phyloP scores from a whole-genome alignment of 2,329 filamentous ascomycete genomes.

The Cladophialophora chaetospira region DNA sequence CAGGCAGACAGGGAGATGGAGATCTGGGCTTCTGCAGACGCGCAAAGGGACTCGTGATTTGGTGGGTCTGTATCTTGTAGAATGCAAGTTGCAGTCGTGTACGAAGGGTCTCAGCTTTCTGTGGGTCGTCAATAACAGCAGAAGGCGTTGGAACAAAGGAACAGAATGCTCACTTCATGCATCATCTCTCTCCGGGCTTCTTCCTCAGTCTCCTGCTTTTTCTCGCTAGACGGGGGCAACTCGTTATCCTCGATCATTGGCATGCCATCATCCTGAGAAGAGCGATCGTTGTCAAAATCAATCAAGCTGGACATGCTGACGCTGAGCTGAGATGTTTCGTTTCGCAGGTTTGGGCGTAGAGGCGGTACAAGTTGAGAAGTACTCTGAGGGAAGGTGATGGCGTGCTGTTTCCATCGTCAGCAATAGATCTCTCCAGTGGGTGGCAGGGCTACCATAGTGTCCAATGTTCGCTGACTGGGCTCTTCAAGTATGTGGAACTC shows the following conservation, averaged over 20 bases:
- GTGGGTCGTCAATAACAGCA: background rate
- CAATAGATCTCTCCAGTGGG: background rate
- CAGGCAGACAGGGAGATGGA: slow-evolving; percentile 12
- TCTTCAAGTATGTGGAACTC: slow-evolving; percentile 34
- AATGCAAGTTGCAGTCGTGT: slow-evolving; percentile 34
- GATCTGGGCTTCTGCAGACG: slow-evolving; percentile 24
- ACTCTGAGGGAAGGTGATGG: slow-evolving; percentile 25
- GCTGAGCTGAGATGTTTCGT: slow-evolving; percentile 31
- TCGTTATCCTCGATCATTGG: slow-evolving; percentile 38
- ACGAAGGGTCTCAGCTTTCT: slow-evolving; percentile 32
- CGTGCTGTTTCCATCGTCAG: slow-evolving; percentile 20
- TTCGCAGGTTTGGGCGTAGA: slow-evolving; percentile 18
- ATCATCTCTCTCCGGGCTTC: slow-evolving; percentile 30
- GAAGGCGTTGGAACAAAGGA: background rate
- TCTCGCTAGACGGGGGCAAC: slow-evolving; percentile 16
- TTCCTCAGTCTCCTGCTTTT: slow-evolving; percentile 35
- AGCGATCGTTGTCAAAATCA: slow-evolving; percentile 30
- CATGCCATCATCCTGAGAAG: slow-evolving; percentile 27
- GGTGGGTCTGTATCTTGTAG: slow-evolving; percentile 35
- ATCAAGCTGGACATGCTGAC: slow-evolving; percentile 33
- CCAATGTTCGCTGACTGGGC: slow-evolving; percentile 32
- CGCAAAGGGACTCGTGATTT: slow-evolving; percentile 31
- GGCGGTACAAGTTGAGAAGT: slow-evolving; percentile 26
- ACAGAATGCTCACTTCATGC: slow-evolving; percentile 19
- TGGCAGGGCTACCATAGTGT: slow-evolving; percentile 29